These are phyloP conservation scores for Protomyces inundatus DNA, from an alignment of 1,139 yeast species.

Conservation along the genomic window DNA sequence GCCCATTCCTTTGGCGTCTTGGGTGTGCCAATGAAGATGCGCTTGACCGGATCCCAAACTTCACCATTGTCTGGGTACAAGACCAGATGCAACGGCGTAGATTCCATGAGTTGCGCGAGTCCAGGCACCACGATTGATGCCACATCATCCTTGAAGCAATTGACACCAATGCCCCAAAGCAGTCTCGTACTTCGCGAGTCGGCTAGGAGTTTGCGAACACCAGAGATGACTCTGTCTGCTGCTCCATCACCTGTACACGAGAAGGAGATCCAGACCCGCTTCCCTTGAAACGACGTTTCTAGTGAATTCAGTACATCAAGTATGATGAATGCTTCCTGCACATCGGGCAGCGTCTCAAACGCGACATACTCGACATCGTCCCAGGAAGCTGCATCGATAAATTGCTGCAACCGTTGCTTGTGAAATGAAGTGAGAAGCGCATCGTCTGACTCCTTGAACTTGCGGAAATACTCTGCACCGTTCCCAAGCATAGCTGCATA, in stretches of 20 bases:
- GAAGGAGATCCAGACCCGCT: conserved; percentile 16
- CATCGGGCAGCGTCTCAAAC: conserved; percentile 22
- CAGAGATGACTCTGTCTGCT: conserved; percentile 1
- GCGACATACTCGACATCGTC: not conserved
- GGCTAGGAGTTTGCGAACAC: not conserved
- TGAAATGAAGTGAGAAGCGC: conserved; percentile 1
- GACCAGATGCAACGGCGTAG: not conserved
- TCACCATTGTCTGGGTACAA: conserved; percentile 21
- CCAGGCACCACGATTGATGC: not conserved
- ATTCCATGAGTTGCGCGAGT: not conserved
- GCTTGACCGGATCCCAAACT: conserved; percentile 10
- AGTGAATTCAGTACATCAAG: conserved; percentile 3
- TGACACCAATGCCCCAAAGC: conserved; percentile 15
- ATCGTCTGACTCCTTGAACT: not conserved
- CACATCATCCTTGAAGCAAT: conserved; percentile 23
- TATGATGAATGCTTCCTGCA: conserved; percentile 10
- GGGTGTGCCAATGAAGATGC: conserved; percentile 5
- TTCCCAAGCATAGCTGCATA: conserved; percentile 24
- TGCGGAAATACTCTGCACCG: conserved; percentile 13
- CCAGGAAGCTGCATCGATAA: conserved; percentile 3
- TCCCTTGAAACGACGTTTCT: not conserved
- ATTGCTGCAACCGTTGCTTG: not conserved
- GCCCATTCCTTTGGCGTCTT: conserved; percentile 13
- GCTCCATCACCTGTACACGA: conserved; percentile 18
- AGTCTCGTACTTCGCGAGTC: not conserved